A percentile compares a stretch with the other conserved stretches of the same genome.
phyloP scores from a whole-genome alignment of 768 basidiomycete genomes.

The Podaxis mareebaensis region DNA sequence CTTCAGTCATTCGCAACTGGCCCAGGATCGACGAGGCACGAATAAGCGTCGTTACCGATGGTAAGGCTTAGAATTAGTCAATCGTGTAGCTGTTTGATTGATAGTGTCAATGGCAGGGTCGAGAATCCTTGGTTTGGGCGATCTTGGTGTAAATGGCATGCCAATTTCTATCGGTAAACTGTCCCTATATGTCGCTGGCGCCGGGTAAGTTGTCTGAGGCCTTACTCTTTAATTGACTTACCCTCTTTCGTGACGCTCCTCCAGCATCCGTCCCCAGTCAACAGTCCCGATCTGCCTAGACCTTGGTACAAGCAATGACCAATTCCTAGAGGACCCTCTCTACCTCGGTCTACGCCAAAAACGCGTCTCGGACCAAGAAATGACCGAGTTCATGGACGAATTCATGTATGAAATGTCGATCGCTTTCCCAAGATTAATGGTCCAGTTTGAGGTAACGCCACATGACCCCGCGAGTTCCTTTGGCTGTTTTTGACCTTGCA shows the following conservation, averaged over 20 bases:
- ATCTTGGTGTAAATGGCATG: slow-evolving; percentile 83
- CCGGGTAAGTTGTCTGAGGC: slow-evolving; percentile 56
- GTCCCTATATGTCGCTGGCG: slow-evolving; percentile 86
- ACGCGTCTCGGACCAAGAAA: slow-evolving; percentile 61
- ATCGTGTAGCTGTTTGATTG: slow-evolving; percentile 23
- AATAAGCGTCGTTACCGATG: slow-evolving; percentile 92
- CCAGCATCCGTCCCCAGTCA: slow-evolving; percentile 72
- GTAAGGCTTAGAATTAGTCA: slow-evolving; percentile 30
- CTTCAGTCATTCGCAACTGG: slow-evolving; percentile 67
- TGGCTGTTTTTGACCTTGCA: background rate
- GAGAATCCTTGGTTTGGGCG: slow-evolving; percentile 87
- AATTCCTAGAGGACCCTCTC: slow-evolving; percentile 80
- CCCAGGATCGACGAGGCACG: slow-evolving; percentile 73
- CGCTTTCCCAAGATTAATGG: slow-evolving; percentile 77
- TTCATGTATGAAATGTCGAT: slow-evolving; percentile 83
- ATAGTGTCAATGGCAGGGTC: slow-evolving; percentile 49
- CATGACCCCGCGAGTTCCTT: background rate
- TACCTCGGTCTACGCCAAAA: slow-evolving; percentile 84
- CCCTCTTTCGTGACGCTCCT: background rate
- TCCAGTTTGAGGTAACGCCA: slow-evolving; percentile 75
- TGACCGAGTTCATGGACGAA: slow-evolving; percentile 87
- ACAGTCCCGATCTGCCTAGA: slow-evolving; percentile 86
- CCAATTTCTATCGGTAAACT: slow-evolving; percentile 92
- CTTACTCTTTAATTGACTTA: background rate
- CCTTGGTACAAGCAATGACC: slow-evolving; percentile 85